These are phyloP conservation scores for Ogataea salicorniae DNA, from an alignment of 805 yeast species.

Conservation along the genomic window DNA sequence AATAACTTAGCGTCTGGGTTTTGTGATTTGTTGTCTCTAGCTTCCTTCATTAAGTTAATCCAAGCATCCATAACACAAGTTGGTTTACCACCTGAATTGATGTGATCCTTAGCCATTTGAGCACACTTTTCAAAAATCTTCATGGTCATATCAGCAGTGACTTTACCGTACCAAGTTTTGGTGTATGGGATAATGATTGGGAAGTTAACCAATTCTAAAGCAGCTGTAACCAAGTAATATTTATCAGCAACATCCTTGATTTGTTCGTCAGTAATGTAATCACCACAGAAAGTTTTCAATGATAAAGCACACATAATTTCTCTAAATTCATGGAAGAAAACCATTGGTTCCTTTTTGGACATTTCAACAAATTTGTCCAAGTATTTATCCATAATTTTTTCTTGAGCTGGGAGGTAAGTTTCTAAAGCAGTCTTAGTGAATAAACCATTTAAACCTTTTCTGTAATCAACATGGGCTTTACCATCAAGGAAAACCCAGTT, in stretches of 20 bases:
- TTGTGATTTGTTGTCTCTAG: slow-evolving; percentile 43
- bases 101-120: slow-evolving; percentile 74
- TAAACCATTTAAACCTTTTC: slow-evolving; percentile 83
- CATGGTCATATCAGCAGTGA: slow-evolving; percentile 92
- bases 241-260: slow-evolving; percentile 85
- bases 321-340: slow-evolving; percentile 90
- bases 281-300: slow-evolving; percentile 91
- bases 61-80: slow-evolving; percentile 94
- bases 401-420: slow-evolving; percentile 79
- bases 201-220: slow-evolving; percentile 94
- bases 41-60: slow-evolving; percentile 80
- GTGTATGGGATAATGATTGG: slow-evolving; percentile 95
- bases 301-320: slow-evolving; percentile 95
- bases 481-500: slow-evolving; percentile 99
- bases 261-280: slow-evolving; percentile 88
- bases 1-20: slow-evolving; percentile 51
- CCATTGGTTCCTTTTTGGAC: slow-evolving; percentile 56
- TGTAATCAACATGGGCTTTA: slow-evolving; percentile 88
- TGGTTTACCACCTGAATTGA: slow-evolving; percentile 72
- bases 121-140: slow-evolving; percentile 86
- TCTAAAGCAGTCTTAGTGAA: slow-evolving; percentile 82
- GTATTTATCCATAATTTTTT: slow-evolving; percentile 77
- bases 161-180: slow-evolving; percentile 96
- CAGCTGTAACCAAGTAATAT: slow-evolving; percentile 89
- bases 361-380: slow-evolving; percentile 56